Conservation (phyloP, 495 filamentous ascomycete genomes). For the Penicillium cataractarum region DNA sequence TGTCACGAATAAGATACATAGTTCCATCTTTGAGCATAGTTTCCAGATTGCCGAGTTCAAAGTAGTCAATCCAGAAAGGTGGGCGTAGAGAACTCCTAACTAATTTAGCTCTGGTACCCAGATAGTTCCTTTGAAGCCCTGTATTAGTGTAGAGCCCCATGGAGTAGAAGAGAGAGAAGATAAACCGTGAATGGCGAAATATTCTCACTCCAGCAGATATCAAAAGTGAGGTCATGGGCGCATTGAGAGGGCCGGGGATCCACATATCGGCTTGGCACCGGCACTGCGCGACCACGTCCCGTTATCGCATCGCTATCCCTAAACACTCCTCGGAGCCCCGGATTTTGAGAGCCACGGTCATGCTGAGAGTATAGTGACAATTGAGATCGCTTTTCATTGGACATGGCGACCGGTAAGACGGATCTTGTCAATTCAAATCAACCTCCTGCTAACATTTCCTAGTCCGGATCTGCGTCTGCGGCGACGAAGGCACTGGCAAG, state of each 20-base stretch:
- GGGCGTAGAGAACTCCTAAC: no score
- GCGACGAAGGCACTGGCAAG: constrained; percentile 78
- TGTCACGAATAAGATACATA: no score
- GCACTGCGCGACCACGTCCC: background rate
- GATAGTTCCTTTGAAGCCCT: no score
- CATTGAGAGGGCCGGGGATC: background rate
- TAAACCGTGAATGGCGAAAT: no score
- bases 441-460: constrained; percentile 25
- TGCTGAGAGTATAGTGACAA: constrained; percentile 5
- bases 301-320: constrained; percentile 3
- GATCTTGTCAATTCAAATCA: background rate
- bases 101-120: no score
- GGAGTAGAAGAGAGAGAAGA: no score
- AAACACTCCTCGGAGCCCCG: background rate
- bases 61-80: no score
- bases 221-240: background rate
- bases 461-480: constrained; percentile 96
- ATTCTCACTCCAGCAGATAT: no score
- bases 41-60: no score
- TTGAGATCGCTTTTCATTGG: constrained; percentile 3
- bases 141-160: no score
- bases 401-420: constrained; percentile 45
- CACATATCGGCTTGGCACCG: constrained; percentile 6
- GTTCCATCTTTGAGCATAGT: no score
- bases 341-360: background rate